Evolutionary conservation across 1,284 basidiomycete genomes (phyloP).

Genomic region (Ustilago vetiveriae): DNA sequence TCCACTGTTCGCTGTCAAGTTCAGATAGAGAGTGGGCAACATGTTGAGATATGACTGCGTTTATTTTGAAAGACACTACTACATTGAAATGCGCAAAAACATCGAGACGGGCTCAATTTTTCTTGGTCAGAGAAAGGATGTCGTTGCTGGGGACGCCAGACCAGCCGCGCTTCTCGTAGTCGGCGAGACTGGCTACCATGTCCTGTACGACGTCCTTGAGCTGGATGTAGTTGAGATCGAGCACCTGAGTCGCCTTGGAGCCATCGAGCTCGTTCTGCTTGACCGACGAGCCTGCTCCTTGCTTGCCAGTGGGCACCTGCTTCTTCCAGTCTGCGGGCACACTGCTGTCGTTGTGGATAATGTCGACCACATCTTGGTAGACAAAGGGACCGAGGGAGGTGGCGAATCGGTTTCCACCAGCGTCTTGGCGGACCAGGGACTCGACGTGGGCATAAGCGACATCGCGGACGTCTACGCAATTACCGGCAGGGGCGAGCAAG

Average conservation of each 20-base stretch:
- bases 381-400: conserved; percentile 51
- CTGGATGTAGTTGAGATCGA: conserved; percentile 70
- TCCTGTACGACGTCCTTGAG: conserved; percentile 68
- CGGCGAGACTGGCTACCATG: conserved; percentile 43
- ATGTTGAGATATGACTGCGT: too few species aligned
- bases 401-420: conserved; percentile 73
- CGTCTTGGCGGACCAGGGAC: conserved; percentile 72
- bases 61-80: too few species aligned
- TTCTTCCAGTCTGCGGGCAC: conserved; percentile 54
- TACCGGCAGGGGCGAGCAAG: conserved; percentile 60
- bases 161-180: conserved; percentile 56
- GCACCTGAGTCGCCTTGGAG: conserved; percentile 69
- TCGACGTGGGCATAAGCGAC: conserved; percentile 73
- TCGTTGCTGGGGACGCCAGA: conserved; percentile 40
- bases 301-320: conserved; percentile 51
- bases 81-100: too few species aligned
- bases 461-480: conserved; percentile 75
- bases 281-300: conserved; percentile 37
- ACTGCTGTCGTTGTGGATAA: conserved; percentile 47
- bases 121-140: conserved; percentile 36
- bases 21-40: too few species aligned
- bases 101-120: too few species aligned
- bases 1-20: too few species aligned
- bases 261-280: conserved; percentile 58
- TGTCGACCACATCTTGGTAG: conserved; percentile 51